A percentile compares a stretch with the other conserved stretches of the same genome.
Evolutionary conservation across 306 rosid species (phyloP).

Genomic region (Citrullus colocynthis): DNA sequence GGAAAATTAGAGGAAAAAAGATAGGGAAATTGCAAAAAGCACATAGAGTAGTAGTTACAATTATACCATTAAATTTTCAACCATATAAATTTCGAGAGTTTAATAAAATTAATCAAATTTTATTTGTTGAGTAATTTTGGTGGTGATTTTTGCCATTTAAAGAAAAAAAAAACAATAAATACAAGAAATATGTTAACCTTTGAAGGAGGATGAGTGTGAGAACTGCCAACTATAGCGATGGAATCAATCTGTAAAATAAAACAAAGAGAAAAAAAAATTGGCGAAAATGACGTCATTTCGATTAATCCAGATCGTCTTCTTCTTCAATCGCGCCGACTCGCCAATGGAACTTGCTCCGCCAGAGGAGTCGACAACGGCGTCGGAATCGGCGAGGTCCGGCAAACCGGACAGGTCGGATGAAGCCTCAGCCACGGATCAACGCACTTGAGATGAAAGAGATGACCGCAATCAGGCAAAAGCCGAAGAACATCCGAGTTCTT

Average conservation of each 20-base stretch:
- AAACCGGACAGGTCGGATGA: constrained; percentile 82
- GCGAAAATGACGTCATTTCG: neutral
- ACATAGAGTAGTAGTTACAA: too few relatives aligned
- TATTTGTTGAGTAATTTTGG: too few relatives aligned
- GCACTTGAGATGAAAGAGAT: constrained; percentile 65
- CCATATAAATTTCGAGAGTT: too few relatives aligned
- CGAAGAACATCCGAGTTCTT: constrained; percentile 46
- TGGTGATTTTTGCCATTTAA: too few relatives aligned
- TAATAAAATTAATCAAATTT: too few relatives aligned
- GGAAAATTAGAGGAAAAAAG: too few relatives aligned
- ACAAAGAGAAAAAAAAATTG: neutral
- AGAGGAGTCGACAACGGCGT: constrained; percentile 93
- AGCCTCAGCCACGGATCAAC: constrained; percentile 83
- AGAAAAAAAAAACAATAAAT: too few relatives aligned
- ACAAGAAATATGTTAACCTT: neutral
- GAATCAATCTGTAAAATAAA: neutral
- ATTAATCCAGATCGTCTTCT: neutral
- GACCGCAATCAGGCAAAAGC: constrained; percentile 68
- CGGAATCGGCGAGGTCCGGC: constrained; percentile 84
- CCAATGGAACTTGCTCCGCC: constrained; percentile 84
- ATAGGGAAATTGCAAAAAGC: too few relatives aligned
- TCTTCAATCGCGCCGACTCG: constrained; percentile 37
- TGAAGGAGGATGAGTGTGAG: neutral
- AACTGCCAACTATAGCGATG: neutral
- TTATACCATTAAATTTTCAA: too few relatives aligned